Base-by-base conservation (phyloP, 2,329 filamentous ascomycete species). In the Aspergillus costaricaensis region DNA sequence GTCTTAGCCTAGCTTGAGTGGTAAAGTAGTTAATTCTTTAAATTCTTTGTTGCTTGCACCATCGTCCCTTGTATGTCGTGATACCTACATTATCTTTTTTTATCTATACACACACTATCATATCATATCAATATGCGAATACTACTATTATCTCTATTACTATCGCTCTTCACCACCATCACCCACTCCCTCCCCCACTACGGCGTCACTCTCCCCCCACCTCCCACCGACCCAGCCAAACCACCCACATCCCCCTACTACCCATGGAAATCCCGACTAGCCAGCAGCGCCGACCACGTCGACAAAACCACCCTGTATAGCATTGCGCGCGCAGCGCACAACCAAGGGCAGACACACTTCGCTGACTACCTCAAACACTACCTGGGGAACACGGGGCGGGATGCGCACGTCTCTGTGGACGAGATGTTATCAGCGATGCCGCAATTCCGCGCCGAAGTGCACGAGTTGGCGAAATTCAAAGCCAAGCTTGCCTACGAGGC, bases 331-430 rank as follows among this genome's bases (percentile, higher is more conserved):
- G 21, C 48, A 2, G 49, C 49, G 2, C 36, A 52, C 5, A 23
- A 21, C 14, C 49, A 52, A 49, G 48, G 50, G 6, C 48, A 30
- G 6, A 23, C 49, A 12, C 38, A 58, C n/a, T 51, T 52, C 36
- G 50, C 49, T 9, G 19, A 41, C 49, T 52, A 58, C 27, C 38
- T 58, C 14, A 17, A 36, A 10, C 49, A 58, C 36, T 58, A 53
- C 10, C 56, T 58, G 15, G n/a, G 32, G 30, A 58, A 58, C 49
- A 52, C 56, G 2, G 56, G 56, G 1, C 19, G 27, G 25, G 56
- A 58, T 15, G 48, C 49, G 8, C 4, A n/a, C 48, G 39, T 58
- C n/a, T 23, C 56, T 3, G 23, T 32, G 2, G 56, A 58, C 15
- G 49, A 58, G 17, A 30, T 58, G 38, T 12, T 58, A 9, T 27